These are phyloP conservation scores for Penicillium oxalicum DNA, from an alignment of 2,329 filamentous ascomycete genomes.

Conservation along the genomic window DNA sequence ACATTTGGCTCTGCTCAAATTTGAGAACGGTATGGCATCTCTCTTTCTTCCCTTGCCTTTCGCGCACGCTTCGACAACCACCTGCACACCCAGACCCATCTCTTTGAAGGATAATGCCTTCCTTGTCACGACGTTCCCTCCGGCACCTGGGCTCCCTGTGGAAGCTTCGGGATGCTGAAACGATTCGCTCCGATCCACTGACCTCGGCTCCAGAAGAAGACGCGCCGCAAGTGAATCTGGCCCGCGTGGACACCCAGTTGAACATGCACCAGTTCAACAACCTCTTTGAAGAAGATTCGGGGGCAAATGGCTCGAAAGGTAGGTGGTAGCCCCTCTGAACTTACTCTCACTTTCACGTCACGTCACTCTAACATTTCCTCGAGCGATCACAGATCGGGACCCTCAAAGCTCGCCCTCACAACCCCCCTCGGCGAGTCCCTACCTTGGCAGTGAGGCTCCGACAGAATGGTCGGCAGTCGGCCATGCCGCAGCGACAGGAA, in stretches of 20 bases:
- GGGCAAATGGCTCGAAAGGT: conserved; percentile 22
- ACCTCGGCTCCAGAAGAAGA: conserved; percentile 18
- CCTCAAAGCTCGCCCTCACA: conserved; percentile 15
- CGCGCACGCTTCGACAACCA: not conserved
- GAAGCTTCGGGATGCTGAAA: conserved; percentile 2
- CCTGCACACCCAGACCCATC: not conserved
- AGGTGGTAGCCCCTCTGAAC: conserved; percentile 6
- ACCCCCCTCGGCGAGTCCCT: conserved; percentile 15
- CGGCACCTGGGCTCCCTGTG: conserved; percentile 9
- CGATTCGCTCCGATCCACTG: conserved; percentile 22
- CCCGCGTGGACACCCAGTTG: conserved; percentile 38
- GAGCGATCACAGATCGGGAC: conserved; percentile 9
- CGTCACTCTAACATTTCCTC: too few relatives aligned
- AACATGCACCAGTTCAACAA: conserved; percentile 41
- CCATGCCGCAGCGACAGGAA: conserved; percentile 45
- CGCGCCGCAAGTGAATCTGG: conserved; percentile 34
- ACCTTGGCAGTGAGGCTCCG: conserved; percentile 26
- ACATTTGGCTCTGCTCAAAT: conserved; percentile 24
- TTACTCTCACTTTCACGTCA: not conserved
- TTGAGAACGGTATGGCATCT: conserved; percentile 22
- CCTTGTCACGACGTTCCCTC: conserved; percentile 25
- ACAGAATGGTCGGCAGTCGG: conserved; percentile 48
- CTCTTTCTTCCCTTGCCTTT: conserved; percentile 1
- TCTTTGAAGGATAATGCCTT: conserved; percentile 17
- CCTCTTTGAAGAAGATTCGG: conserved; percentile 29